Conservation (phyloP, 306 rosid species). For the Astragalus glycyphyllos region DNA sequence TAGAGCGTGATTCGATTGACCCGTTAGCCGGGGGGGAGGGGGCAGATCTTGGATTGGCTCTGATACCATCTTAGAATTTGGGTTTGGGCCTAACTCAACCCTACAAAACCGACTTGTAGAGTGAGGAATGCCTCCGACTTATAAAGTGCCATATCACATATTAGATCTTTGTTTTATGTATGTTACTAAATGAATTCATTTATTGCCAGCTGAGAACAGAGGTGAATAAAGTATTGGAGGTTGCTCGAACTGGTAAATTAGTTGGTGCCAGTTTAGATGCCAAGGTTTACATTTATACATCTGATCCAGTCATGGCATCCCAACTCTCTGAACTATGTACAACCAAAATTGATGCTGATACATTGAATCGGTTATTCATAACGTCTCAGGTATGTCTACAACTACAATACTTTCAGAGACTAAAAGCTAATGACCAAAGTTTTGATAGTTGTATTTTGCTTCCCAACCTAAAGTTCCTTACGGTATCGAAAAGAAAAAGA, state of each 20-base stretch:
- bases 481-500: no score
- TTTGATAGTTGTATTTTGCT: background rate
- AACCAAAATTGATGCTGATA: conserved; percentile 71
- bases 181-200: conserved; percentile 37
- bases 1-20: no score
- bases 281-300: conserved; percentile 71
- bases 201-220: conserved; percentile 86
- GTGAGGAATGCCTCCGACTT: no score
- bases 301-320: conserved; percentile 66
- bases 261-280: conserved; percentile 97
- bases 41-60: no score
- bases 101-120: no score
- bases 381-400: conserved; percentile 81
- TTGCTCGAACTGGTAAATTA: conserved; percentile 77
- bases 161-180: conserved; percentile 20
- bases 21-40: no score
- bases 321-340: conserved; percentile 66
- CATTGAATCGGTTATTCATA: conserved; percentile 73
- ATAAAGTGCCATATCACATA: no score
- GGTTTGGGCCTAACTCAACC: no score
- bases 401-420: conserved; percentile 14
- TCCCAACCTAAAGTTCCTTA: background rate
- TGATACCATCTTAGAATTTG: no score
- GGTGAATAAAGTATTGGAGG: conserved; percentile 88
- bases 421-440: conserved; percentile 4